Base-by-base conservation (phyloP, 345 rosid genomes). In the Citrus cavaleriei region DNA sequence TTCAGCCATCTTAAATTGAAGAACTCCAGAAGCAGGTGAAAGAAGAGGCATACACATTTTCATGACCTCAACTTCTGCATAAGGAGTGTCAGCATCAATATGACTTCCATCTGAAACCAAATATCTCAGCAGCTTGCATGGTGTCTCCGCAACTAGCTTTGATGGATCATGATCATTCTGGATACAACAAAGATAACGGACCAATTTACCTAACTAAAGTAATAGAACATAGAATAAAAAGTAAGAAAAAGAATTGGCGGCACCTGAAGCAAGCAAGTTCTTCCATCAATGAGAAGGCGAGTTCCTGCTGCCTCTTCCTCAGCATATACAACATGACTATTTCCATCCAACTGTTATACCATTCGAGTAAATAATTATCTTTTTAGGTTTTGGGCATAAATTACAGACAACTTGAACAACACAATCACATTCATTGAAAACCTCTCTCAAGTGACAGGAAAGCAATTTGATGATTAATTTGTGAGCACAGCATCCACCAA, bases 41-140 rank as follows among this genome's bases (percentile, higher is more conserved):
- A 97, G 98, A 81, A 97, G 99, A 78, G 99, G 99, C 99, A 97
- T 97, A 62, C 99, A 97, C 99, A 97, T 97, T 89, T 97, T 97
- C 99, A 97, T 97, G 85, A 97, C 99, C 88, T 97, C 99, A 81
- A 97, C 98, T 89, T 97, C 99, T 18, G 97, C 99, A 86, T 90
- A 97, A 18, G 99, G 99, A 30, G 83, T 77, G 82, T 97, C 99
- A 54, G 97, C 95, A 82, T 97, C 99, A 86, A 94, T 83, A 81
- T 91, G 98, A 86, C 93, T 88, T 78, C 92, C 92, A 87, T 97
- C 98, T 49, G 89, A 78, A 82, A 97, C 93, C 92, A 94, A 85
- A 89, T 86, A 97, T 77, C 99, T 90, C 86, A 94, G 83, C 82
- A 97, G 87, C 88, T 97, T 97, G 98, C 99, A 97, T 32, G 99